Base-by-base conservation (phyloP, 768 basidiomycete genomes). In the Serendipita indica region DNA sequence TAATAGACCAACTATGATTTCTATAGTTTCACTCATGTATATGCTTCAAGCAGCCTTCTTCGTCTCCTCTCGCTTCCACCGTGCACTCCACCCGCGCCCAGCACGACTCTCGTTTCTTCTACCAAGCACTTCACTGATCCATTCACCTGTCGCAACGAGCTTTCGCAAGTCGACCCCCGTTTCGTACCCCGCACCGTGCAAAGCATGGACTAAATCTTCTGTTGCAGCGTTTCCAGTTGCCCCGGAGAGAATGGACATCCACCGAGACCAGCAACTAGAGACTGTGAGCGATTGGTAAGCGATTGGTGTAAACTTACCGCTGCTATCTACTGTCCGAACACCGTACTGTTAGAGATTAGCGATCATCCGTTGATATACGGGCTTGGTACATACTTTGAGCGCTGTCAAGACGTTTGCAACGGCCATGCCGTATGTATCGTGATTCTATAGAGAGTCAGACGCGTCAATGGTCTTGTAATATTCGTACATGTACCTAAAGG, bases 191-290 rank as follows among this genome's bases (percentile, higher is more conserved):
- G 82, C 83, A 56, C 72, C 81, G 64, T 75, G 78, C 5, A 98
- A 76, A 0, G 87, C 85, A 62, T 96, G 91, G 6, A 94, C 74
- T 0, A 94, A 80, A 63, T 94, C 88, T 64, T 98, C 93, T 0
- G 94, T 97, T 0, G 90, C 84, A 16, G 96, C 88, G 64, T 96
- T 96, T 14, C 94, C 93, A 0, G 90, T 92, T 13, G 93, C 92
- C 3, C 92, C 1, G 93, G 94, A 1, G 93, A 91, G 70, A 89
- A 98, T 2, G 93, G 93, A 66, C 94, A 97, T 16, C 93, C 91
- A 2, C 94, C 93, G 1, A 97, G 80, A 0, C 93, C 92, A 16
- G 84, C 90, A 16, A 96, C 81, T 0, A 86, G 83, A 1, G 86
- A 75, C 16, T 35, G 52, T 5, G 54, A 33, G 7, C 12, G 33